Evolutionary conservation across 1,284 basidiomycete species (phyloP).

Genomic region (Ceratobasidium sp.): DNA sequence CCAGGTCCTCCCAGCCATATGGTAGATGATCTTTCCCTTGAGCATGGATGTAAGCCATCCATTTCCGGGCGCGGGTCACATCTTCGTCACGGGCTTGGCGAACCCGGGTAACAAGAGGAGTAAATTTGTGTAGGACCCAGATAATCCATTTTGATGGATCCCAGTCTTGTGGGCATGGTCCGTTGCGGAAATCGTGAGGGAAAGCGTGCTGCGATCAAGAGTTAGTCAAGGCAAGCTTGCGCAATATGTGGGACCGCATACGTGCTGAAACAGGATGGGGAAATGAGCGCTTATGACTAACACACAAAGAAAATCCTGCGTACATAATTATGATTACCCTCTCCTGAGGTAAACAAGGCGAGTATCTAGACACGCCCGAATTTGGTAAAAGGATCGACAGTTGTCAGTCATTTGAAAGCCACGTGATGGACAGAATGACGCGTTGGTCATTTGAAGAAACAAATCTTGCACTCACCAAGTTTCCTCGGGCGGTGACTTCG

Average conservation of each 20-base stretch:
- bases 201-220: slow-evolving; percentile 68
- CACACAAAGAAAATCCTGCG: slow-evolving; percentile 46
- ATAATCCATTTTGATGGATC: slow-evolving; percentile 86
- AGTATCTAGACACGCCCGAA: slow-evolving; percentile 57
- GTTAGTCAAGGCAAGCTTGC: slow-evolving; percentile 35
- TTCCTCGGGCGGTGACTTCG: slow-evolving; percentile 78
- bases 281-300: slow-evolving; percentile 6
- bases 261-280: slow-evolving; percentile 38
- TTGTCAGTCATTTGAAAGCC: background rate
- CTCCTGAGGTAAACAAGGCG: slow-evolving; percentile 74
- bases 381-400: slow-evolving; percentile 17
- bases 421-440: slow-evolving; percentile 5
- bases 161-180: slow-evolving; percentile 68
- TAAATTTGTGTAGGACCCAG: slow-evolving; percentile 60
- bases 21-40: slow-evolving; percentile 51
- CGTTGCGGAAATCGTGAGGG: slow-evolving; percentile 76
- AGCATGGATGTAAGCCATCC: slow-evolving; percentile 60
- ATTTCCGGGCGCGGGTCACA: slow-evolving; percentile 51
- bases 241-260: slow-evolving; percentile 50
- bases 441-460: background rate
- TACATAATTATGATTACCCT: slow-evolving; percentile 82
- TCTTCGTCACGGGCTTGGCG: slow-evolving; percentile 64
- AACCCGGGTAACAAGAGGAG: slow-evolving; percentile 59
- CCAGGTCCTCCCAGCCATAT: slow-evolving; percentile 41
- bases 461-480: slow-evolving; percentile 57